Base-by-base conservation (phyloP, 225 moss, liverwort and hornwort genomes). In the Physcomitrium patens region DNA sequence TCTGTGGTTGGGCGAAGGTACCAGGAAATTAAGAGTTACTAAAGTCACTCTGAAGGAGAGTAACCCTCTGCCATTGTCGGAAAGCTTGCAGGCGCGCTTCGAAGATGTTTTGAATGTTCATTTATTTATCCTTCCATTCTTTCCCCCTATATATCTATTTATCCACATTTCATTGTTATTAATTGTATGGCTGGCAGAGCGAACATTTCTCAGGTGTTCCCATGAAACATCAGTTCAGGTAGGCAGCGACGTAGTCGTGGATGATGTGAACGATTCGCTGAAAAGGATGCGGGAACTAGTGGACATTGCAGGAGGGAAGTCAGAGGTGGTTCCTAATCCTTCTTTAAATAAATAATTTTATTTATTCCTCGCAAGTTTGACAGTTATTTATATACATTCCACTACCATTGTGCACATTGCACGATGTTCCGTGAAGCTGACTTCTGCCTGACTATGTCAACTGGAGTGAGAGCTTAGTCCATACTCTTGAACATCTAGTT, bases 241-340 rank as follows among this genome's bases (percentile, higher is more conserved):
- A 37, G 37, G 28, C 43, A 77, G 44, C 60, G 68, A 62, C 17
- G 80, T 26, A 74, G 72, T 63, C 63, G 76, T 47, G 76, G 72
- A 72, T n/a, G 27, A 51, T 27, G 41, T 58, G 23, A 69, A 45
- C 13, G 76, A 48, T 14, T 55, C 56, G 55, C 62, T 89, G 50
- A 74, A 63, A 23, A 78, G 49, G 65, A 67, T 89, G 83, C 88
- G 88, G 67, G 69, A 78, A 68, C 47, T 69, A 31, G 74, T 83
- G 14, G 76, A 70, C 42, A 57, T 59, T 74, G 67, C 66, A 14
- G 88, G 81, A 73, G 88, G 86, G 66, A 81, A 81, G 17, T 71
- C 81, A 52, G 73, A 86, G 88, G 86, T 86, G 48, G n/a, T 55
- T 73, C 48, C 18, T 72, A 16, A 50, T 56, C 76, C 76, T 81